These are phyloP conservation scores for Candida sphagnicola DNA, from an alignment of 805 yeast genomes.

Conservation along the genomic window DNA sequence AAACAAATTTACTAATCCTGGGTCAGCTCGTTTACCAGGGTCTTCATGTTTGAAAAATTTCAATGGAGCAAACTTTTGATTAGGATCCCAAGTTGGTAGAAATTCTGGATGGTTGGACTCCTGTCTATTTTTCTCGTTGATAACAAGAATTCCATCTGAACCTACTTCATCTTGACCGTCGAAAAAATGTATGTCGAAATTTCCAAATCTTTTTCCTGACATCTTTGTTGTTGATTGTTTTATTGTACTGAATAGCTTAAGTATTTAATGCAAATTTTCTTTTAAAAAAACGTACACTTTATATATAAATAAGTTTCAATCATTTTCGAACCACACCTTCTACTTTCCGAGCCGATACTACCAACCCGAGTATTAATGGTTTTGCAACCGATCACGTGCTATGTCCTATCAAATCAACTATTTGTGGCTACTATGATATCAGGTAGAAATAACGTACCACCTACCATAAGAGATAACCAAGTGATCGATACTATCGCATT, in stretches of 20 bases:
- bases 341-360: background rate
- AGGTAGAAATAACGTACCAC: background rate
- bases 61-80: conserved; percentile 46
- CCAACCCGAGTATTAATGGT: background rate
- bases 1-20: conserved; percentile 48
- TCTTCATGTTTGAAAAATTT: conserved; percentile 56
- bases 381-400: background rate
- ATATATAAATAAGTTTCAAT: too few relatives aligned
- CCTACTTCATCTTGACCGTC: conserved; percentile 48
- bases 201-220: conserved; percentile 19
- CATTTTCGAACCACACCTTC: too few relatives aligned
- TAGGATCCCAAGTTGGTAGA: conserved; percentile 69
- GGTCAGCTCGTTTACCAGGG: conserved; percentile 67
- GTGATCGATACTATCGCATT: too few relatives aligned
- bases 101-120: conserved; percentile 47
- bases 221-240: background rate
- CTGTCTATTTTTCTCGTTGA: conserved; percentile 36
- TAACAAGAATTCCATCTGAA: conserved; percentile 45
- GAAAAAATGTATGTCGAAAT: conserved; percentile 46
- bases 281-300: too few relatives aligned
- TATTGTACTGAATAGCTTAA: too few relatives aligned
- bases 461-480: too few relatives aligned
- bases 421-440: background rate
- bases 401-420: background rate
- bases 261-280: too few relatives aligned